Evolutionary conservation across 1,139 yeast species (phyloP).

Genomic region (Magnusiomyces suaveolens): DNA sequence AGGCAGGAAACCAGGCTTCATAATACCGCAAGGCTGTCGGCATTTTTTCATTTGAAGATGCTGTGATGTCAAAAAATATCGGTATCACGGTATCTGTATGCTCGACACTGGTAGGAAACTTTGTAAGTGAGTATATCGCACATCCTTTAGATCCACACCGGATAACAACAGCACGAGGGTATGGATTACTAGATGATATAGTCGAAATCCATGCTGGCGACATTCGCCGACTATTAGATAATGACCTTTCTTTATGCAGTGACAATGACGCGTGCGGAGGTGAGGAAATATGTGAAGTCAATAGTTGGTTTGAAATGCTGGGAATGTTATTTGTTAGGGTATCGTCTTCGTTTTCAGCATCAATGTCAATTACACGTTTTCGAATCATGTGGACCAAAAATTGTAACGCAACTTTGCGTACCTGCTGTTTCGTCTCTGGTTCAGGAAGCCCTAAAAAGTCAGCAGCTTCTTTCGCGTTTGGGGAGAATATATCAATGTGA

Average conservation of each 20-base stretch:
- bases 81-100: background rate
- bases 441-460: conserved; percentile 41
- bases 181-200: conserved; percentile 11
- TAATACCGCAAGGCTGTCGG: conserved; percentile 1
- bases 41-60: background rate
- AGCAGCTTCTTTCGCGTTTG: conserved; percentile 79
- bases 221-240: background rate
- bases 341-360: conserved; percentile 24
- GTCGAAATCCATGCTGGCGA: background rate
- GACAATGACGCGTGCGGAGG: background rate
- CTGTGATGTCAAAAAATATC: background rate
- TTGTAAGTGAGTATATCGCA: conserved; percentile 14
- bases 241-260: background rate
- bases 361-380: conserved; percentile 40
- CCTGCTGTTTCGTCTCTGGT: conserved; percentile 33
- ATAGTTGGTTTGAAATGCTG: background rate
- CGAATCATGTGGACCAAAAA: conserved; percentile 38
- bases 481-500: conserved; percentile 56
- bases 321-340: conserved; percentile 13
- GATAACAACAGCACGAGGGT: conserved; percentile 15
- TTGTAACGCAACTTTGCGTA: conserved; percentile 38
- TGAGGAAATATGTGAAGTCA: background rate
- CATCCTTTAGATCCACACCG: conserved; percentile 23
- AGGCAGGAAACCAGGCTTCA: conserved; percentile 55
- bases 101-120: conserved; percentile 4